Conservation (phyloP, 108 stramenopile species). For the Fistulifera pelliculosa region DNA sequence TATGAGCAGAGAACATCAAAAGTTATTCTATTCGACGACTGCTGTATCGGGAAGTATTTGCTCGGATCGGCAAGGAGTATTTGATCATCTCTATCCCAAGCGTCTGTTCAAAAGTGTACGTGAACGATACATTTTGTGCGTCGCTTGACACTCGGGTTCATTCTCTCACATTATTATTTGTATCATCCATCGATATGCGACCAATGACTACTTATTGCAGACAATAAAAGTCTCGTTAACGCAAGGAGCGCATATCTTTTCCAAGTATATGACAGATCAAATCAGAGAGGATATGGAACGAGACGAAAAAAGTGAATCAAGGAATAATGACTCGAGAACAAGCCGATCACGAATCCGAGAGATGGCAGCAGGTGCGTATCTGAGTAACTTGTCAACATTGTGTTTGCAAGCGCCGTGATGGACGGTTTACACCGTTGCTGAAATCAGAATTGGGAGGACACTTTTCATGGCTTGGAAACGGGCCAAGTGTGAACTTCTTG, state of each 20-base stretch:
- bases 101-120: constrained; percentile 25
- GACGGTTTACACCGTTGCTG: constrained; percentile 39
- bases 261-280: constrained; percentile 36
- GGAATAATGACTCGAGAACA: constrained; percentile 40
- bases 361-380: constrained; percentile 49
- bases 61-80: constrained; percentile 19
- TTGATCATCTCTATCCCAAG: constrained; percentile 28
- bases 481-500: background rate
- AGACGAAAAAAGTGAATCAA: constrained; percentile 26
- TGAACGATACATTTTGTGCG: background rate
- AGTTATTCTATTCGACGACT: background rate
- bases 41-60: background rate
- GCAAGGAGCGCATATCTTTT: constrained; percentile 27
- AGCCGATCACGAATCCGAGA: constrained; percentile 34
- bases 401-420: constrained; percentile 16
- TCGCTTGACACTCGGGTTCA: too few relatives aligned
- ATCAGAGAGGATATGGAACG: constrained; percentile 30
- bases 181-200: too few relatives aligned
- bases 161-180: constrained; percentile 1
- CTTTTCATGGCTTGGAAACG: too few relatives aligned
- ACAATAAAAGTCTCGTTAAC: constrained; percentile 21
- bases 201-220: too few relatives aligned
- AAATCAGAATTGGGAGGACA: constrained; percentile 18
- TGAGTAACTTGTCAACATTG: background rate
- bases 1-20: background rate